Evolutionary conservation across 768 basidiomycete species (phyloP), one percentile per base, ranked within the genome.

Genomic region (Krasilnikovozyma curviuscula): DNA sequence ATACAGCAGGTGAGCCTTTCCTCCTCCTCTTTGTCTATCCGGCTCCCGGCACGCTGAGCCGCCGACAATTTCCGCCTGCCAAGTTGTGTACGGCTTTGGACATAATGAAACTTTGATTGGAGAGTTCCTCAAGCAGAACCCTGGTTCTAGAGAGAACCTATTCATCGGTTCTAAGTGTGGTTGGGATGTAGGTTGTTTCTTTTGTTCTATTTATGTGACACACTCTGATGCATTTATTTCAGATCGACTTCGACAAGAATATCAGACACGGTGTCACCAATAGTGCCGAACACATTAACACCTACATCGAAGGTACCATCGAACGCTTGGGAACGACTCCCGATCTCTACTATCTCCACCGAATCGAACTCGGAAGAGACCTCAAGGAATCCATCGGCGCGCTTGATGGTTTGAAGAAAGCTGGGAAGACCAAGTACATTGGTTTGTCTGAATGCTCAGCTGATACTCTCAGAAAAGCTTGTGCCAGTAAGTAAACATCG

Each of bases 381-480:
- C n/a, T n/a, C n/a, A n/a, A n/a, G n/a, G n/a, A n/a, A n/a, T n/a
- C n/a, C n/a, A n/a, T n/a, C n/a, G n/a, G n/a, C n/a, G n/a, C n/a
- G n/a, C n/a, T n/a, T n/a, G n/a, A n/a, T n/a, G n/a, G n/a, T n/a
- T n/a, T n/a, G n/a, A n/a, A n/a, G n/a, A 67, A 66, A 30, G 49
- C 55, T 50, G 72, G 71, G 1, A 74, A 71, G 57, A 66, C 73
- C 44, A 69, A 68, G 46, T 67, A 72, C 56, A 54, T 76, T 9
- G 73, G 75, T 1, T 67, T 76, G 35, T 74, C 72, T 19, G 75
- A 76, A 56, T 62, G 67, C 48, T 71, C 71, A 3, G 64, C 69
- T 1, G 47, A 50, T 3, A 70, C 71, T 1, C 64, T 76, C 24
- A 69, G 72, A 23, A 69, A 74, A 16, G 74, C 73, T 9, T 63